phyloP scores from a whole-genome alignment of 73 alveolate species.

The Stentor coeruleus region DNA sequence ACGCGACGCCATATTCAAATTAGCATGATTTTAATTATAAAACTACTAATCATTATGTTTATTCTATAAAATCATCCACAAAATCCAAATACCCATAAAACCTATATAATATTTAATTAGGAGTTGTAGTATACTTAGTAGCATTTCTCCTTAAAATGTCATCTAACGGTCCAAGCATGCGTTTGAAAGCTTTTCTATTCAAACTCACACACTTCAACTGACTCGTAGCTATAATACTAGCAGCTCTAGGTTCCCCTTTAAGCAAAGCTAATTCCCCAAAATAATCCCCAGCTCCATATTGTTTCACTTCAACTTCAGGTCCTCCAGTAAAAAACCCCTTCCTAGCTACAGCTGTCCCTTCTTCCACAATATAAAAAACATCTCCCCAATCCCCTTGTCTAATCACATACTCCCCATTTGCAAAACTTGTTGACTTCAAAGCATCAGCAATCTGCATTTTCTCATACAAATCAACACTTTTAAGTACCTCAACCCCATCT shows the following conservation, averaged over 20 bases:
- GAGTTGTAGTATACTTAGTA: slow-evolving; percentile 55
- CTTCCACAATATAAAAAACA: slow-evolving; percentile 91
- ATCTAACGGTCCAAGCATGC: slow-evolving; percentile 76
- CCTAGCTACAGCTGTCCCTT: slow-evolving; percentile 92
- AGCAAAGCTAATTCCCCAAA: slow-evolving; percentile 81
- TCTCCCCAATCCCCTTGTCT: slow-evolving; percentile 94
- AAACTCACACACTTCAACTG: slow-evolving; percentile 46
- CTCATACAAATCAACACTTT: slow-evolving; percentile 91
- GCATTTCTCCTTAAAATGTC: slow-evolving; percentile 62
- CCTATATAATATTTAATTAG: too few species aligned
- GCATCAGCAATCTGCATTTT: slow-evolving; percentile 95
- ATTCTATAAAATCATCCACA: too few species aligned
- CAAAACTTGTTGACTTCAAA: slow-evolving; percentile 68
- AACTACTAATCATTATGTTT: too few species aligned
- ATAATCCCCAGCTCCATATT: slow-evolving; percentile 86
- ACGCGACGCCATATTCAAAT: too few species aligned
- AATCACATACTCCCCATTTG: slow-evolving; percentile 52
- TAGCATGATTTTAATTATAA: too few species aligned
- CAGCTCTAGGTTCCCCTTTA: slow-evolving; percentile 58
- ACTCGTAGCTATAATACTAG: slow-evolving; percentile 48
- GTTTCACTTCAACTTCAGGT: slow-evolving; percentile 64
- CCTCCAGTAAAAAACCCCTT: too few species aligned
- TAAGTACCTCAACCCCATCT: slow-evolving; percentile 61
- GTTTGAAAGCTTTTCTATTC: slow-evolving; percentile 65
- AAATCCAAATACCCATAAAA: too few species aligned